These are phyloP conservation scores for Castanea crenata DNA, from an alignment of 306 rosid genomes.

Conservation along the genomic window DNA sequence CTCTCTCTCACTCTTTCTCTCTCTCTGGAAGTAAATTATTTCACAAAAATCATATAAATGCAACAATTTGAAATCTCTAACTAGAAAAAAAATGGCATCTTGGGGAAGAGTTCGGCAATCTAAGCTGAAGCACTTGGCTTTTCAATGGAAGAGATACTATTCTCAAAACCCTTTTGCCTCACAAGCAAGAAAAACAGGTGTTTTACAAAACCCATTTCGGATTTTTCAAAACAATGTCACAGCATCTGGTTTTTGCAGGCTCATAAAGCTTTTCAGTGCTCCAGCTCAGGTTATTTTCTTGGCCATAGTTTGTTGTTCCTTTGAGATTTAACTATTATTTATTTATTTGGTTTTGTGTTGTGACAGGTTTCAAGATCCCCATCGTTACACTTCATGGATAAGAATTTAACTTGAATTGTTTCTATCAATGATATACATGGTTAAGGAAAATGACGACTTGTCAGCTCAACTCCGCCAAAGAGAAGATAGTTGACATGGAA, in stretches of 20 bases:
- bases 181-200: constrained; percentile 18
- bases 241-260: constrained; percentile 27
- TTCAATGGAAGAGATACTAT: constrained; percentile 34
- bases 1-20: background rate
- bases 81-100: constrained; percentile 39
- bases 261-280: constrained; percentile 57
- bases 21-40: background rate
- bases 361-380: constrained; percentile 36
- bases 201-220: constrained; percentile 15
- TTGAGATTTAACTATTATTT: background rate
- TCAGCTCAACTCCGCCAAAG: too few relatives aligned
- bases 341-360: background rate
- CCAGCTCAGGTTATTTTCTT: constrained; percentile 51
- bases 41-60: background rate
- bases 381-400: too few relatives aligned
- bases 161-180: constrained; percentile 26
- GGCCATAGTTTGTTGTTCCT: background rate
- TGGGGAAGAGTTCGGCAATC: constrained; percentile 49
- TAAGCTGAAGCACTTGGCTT: constrained; percentile 33
- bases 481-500: too few relatives aligned
- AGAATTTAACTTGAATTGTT: too few relatives aligned
- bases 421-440: too few relatives aligned
- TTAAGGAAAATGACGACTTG: too few relatives aligned
- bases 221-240: constrained; percentile 13
- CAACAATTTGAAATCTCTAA: background rate